phyloP scores from a whole-genome alignment of 805 yeast genomes.

The Sporopachydermia quercuum region DNA sequence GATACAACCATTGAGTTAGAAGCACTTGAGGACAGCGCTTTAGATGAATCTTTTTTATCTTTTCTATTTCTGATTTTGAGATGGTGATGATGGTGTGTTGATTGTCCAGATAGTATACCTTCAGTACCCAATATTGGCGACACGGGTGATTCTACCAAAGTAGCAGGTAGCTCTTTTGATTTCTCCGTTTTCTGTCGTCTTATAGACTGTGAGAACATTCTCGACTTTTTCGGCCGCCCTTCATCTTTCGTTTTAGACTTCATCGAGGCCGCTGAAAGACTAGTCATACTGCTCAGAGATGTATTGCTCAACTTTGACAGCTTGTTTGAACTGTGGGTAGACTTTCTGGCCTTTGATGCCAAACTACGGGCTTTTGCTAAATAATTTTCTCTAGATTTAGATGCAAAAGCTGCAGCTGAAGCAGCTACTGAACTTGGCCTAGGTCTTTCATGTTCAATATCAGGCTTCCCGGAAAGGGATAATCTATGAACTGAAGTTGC shows the following conservation, averaged over 20 bases:
- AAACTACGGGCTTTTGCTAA: neutral
- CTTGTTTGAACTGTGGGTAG: neutral
- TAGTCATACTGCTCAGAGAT: neutral
- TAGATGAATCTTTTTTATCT: conserved; percentile 18
- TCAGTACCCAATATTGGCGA: neutral
- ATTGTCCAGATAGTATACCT: no score
- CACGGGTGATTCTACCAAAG: neutral
- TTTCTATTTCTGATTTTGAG: conserved; percentile 19
- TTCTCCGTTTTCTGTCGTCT: neutral
- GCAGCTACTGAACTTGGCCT: neutral
- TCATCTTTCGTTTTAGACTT: neutral
- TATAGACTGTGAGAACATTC: neutral
- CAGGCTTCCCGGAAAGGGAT: neutral
- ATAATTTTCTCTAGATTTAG: neutral
- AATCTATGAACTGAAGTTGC: neutral
- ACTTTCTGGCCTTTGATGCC: conserved; percentile 1
- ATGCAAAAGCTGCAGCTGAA: neutral
- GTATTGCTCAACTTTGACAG: neutral
- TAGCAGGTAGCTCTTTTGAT: neutral
- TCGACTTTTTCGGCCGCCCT: no score
- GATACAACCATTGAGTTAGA: conserved; percentile 26
- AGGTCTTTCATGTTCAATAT: neutral
- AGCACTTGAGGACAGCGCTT: conserved; percentile 24
- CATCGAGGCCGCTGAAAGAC: neutral
- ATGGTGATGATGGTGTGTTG: conserved; percentile 18